Percentiles rank a stretch among this genome's conserved stretches.
Conservation (phyloP, 148 eudicot species). For the Silene uniflora region DNA sequence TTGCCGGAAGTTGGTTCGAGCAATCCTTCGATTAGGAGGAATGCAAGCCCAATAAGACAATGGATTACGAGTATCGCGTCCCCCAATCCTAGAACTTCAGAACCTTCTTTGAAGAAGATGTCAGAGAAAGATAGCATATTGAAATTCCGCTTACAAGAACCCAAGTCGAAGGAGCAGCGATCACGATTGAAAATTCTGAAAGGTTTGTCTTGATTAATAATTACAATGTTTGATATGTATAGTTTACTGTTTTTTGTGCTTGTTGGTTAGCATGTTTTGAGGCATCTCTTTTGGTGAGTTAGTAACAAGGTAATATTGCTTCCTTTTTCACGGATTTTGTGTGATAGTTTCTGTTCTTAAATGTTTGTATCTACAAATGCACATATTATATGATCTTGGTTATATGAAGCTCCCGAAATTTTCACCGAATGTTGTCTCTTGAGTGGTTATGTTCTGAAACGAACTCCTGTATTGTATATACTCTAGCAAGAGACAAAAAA, state of each 20-base stretch:
- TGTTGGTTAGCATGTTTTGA: constrained; percentile 13
- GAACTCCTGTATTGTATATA: not conserved
- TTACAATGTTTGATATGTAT: constrained; percentile 17
- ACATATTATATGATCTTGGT: not conserved
- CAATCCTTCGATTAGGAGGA: constrained; percentile 39
- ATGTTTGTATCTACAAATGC: constrained; percentile 14
- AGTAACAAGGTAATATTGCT: not conserved
- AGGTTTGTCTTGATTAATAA: constrained; percentile 25
- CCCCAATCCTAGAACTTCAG: constrained; percentile 37
- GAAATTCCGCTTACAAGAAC: constrained; percentile 73
- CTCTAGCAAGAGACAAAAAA: too few species aligned
- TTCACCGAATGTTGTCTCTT: not conserved
- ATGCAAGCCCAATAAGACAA: constrained; percentile 63
- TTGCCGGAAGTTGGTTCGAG: constrained; percentile 27
- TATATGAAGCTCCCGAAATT: not conserved
- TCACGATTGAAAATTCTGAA: constrained; percentile 63
- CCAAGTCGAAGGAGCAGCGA: constrained; percentile 70
- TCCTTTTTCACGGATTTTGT: not conserved
- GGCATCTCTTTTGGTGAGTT: not conserved
- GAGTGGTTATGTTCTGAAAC: not conserved
- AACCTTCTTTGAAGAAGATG: constrained; percentile 48
- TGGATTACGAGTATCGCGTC: constrained; percentile 58
- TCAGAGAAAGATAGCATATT: constrained; percentile 49
- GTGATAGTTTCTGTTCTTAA: not conserved
- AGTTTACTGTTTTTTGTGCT: constrained; percentile 4